Percentiles rank a stretch among this genome's conserved stretches.
Conservation (phyloP, 2,329 filamentous ascomycete genomes). For the Ophiostoma ulmi region DNA sequence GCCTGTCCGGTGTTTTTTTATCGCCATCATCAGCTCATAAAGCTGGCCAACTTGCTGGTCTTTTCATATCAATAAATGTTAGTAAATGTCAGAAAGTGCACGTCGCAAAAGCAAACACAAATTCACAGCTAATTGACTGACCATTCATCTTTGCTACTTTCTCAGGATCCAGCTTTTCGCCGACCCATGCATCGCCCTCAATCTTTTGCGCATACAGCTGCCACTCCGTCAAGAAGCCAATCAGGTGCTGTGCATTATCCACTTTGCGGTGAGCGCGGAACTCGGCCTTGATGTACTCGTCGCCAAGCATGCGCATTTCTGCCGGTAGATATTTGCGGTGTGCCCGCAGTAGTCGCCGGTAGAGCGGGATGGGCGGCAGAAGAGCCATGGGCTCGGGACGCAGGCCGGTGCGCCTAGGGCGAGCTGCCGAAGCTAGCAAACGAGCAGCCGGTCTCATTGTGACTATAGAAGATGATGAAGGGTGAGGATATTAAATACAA, state of each 20-base stretch:
- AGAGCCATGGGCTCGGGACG: constrained; percentile 55
- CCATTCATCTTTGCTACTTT: constrained; percentile 95
- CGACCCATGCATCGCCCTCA: constrained; percentile 80
- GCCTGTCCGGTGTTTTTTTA: constrained; percentile 43
- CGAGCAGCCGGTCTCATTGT: constrained; percentile 13
- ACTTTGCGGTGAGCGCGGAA: constrained; percentile 77
- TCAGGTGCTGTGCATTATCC: constrained; percentile 91
- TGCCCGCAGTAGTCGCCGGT: constrained; percentile 77
- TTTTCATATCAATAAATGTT: constrained; percentile 36
- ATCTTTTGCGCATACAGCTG: constrained; percentile 90
- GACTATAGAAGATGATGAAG: not conserved
- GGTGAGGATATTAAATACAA: not conserved
- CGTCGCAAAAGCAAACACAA: not conserved
- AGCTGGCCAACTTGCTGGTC: constrained; percentile 91
- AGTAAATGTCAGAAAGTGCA: not conserved
- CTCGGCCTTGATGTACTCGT: constrained; percentile 89
- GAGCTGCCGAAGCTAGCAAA: constrained; percentile 20
- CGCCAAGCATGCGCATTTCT: constrained; percentile 76
- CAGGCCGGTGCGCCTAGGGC: constrained; percentile 31
- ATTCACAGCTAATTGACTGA: constrained; percentile 42
- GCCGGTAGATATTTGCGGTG: constrained; percentile 72
- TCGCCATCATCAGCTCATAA: constrained; percentile 88
- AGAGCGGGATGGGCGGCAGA: constrained; percentile 81
- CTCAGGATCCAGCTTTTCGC: constrained; percentile 72
- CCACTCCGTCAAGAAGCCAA: constrained; percentile 95